Base-by-base conservation (phyloP, 805 yeast genomes). In the Brettanomyces bruxellensis region DNA sequence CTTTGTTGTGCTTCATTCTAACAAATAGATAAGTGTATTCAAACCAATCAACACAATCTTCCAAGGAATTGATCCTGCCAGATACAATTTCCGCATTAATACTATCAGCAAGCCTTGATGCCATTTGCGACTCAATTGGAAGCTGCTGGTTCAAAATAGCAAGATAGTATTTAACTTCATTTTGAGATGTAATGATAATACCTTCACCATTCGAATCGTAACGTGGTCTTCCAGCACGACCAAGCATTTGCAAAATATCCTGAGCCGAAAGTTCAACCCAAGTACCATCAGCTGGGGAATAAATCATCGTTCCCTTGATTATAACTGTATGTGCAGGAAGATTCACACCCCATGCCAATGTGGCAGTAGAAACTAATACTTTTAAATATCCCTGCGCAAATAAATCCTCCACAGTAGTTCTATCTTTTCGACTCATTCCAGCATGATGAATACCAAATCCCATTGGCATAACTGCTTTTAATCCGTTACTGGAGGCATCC, bases 271-370 rank as follows among this genome's bases (percentile, higher is more conserved):
- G 67, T 57, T 86, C 93, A 2, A 79, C 79, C 97, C 98, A 91
- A 5, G 76, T 67, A 46, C 97, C 95, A 51, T 76, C 78, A 51
- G 85, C 93, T 0, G 99, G 97, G 4, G 93, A 84, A 57, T 95
- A 93, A 0, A 89, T 81, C 57, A 87, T 95, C 0, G 99, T 91
- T 0, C 98, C 98, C 57, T 87, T 87, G 51, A 89, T 86, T 25
- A 89, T 81, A 30, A 89, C 97, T 0, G 96, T 87, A 58, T 90
- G 96, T 0, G 96, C 96, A 2, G 97, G 97, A 47, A 89, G 71
- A 60, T 89, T 89, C 32, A 89, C 96, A 73, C 97, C 97, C 97
- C 97, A 89, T 0, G 97, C 96, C 49, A 89, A 73, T 0, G 97
- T 89, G 0, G 96, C 95, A 3, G 97, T 89, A 0, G 95, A 87